Conservation (phyloP, 345 rosid genomes). For the Carallia pectinifolia region DNA sequence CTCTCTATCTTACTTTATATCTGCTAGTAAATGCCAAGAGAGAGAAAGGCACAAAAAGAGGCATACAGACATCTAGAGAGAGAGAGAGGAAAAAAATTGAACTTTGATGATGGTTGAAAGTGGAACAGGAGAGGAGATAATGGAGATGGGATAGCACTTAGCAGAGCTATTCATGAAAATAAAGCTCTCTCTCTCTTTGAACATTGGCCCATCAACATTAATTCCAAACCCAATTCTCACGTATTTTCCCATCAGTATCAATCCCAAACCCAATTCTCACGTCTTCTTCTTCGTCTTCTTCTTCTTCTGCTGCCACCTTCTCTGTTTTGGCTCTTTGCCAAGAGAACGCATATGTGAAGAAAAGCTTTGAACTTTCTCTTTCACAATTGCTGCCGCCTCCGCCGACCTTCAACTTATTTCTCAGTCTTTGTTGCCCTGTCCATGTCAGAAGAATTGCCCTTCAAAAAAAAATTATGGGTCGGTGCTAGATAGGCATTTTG, state of each 20-base stretch:
- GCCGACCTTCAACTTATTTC: background rate
- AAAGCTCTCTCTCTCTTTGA: conserved; percentile 17
- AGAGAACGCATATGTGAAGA: too few relatives aligned
- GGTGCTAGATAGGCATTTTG: conserved; percentile 41
- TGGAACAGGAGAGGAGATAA: conserved; percentile 13
- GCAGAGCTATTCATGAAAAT: conserved; percentile 24
- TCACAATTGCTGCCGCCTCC: conserved; percentile 10
- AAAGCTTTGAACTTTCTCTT: conserved; percentile 28
- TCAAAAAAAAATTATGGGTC: conserved; percentile 42
- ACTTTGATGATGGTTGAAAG: conserved; percentile 24
- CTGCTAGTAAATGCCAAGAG: background rate
- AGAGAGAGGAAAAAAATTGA: conserved; percentile 8
- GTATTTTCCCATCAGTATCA: conserved; percentile 8
- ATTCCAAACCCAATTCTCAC: conserved; percentile 38
- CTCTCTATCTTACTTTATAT: conserved; percentile 7
- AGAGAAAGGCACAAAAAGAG: conserved; percentile 8
- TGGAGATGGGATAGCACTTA: background rate
- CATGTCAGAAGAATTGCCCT: conserved; percentile 10
- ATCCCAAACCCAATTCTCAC: conserved; percentile 37
- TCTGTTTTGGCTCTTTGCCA: background rate
- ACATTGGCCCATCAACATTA: conserved; percentile 31
- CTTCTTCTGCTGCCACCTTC: conserved; percentile 10
- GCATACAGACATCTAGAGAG: background rate
- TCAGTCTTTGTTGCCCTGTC: conserved; percentile 44
- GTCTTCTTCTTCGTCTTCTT: conserved; percentile 26